Evolutionary conservation across 1,284 basidiomycete genomes (phyloP), one percentile per base, ranked within the genome.

Genomic region (Cutaneotrichosporon sp.): DNA sequence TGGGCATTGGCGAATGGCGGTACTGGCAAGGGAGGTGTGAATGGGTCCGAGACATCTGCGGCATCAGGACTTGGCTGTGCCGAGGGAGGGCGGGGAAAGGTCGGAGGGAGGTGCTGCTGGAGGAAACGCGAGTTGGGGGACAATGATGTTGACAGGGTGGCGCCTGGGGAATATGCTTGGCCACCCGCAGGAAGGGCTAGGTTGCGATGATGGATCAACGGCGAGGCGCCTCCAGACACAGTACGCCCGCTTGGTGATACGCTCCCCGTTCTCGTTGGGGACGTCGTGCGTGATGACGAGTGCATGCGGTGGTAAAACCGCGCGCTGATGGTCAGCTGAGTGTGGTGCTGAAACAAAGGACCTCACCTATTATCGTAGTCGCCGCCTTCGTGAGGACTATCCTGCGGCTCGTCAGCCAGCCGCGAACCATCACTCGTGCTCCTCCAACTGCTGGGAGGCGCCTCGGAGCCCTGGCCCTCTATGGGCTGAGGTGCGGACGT

Each of bases 91-190:
- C 65, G 46, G 11, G 74, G 73, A 55, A 78, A 78, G 0, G 75
- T 71, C 0, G 77, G 78, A 0, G 77, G 77, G 10, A 80, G 71
- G 57, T 76, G 78, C 32, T 72, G 65, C 55, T 80, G 76, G 2
- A 80, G 68, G 66, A 78, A 80, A 21, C 72, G 72, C 11, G 76
- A 71, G 60, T 76, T 78, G 3, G 76, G 78, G 5, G 78, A 80
- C 11, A 79, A 58, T 3, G 75, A 70, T 2, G 69, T 69, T 0
- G 72, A 68, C 40, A 72, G 42, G 26, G 60, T 64, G 2, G 67
- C 34, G 5, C 60, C 64, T 18, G 65, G 32, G n/a, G 60, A n/a
- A 64, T 63, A 63, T 10, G 65, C 53, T 40, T 65, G 64, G 51
- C 51, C 32, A 42, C 65, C 66, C 5, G 66, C 63, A 16, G 75